Conservation (phyloP, 1,139 yeast species). For the Geotrichum aggregatum region DNA sequence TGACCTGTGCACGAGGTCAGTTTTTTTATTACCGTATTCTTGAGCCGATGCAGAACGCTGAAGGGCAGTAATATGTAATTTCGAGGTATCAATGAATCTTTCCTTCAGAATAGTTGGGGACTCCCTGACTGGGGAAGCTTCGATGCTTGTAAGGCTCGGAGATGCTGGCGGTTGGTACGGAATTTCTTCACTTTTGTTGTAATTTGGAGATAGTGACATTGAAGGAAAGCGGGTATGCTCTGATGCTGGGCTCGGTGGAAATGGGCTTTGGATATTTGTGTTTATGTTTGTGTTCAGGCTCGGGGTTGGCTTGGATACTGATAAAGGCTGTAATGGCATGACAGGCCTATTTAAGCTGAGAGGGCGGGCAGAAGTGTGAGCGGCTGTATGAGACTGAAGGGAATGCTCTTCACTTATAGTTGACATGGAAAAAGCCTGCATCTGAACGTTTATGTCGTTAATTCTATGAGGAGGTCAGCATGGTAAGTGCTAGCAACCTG, state of each 20-base stretch:
- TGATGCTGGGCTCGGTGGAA: neutral
- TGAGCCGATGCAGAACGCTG: neutral
- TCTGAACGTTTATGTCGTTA: neutral
- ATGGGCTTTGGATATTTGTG: neutral
- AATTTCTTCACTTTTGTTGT: too few relatives aligned
- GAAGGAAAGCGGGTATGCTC: neutral
- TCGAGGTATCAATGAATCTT: neutral
- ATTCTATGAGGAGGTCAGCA: neutral
- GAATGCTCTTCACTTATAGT: neutral
- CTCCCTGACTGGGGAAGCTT: conserved; percentile 1
- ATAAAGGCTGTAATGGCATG: neutral
- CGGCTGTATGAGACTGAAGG: neutral
- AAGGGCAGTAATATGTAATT: neutral
- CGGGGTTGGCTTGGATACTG: neutral
- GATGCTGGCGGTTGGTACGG: neutral
- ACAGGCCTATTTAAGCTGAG: neutral
- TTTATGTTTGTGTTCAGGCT: neutral
- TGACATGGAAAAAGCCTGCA: neutral
- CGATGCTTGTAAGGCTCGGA: neutral
- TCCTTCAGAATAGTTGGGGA: neutral
- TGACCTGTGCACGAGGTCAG: neutral
- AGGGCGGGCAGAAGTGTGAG: neutral
- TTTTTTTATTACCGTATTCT: neutral
- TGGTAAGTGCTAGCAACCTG: neutral
- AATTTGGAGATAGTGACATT: neutral